phyloP scores from a whole-genome alignment of 1,284 basidiomycete genomes.

The Malassezia psittaci region DNA sequence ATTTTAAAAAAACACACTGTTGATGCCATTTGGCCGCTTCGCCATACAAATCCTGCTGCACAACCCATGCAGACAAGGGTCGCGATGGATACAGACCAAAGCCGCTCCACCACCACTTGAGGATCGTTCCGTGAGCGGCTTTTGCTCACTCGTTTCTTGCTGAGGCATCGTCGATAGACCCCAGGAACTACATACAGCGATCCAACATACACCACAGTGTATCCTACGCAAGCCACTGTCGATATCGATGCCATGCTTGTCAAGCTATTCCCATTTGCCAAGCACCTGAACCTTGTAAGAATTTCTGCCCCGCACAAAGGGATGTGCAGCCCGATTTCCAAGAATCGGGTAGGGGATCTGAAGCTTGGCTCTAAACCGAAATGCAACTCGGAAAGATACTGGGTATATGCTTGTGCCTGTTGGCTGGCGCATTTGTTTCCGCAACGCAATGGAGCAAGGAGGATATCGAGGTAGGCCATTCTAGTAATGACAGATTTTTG shows the following conservation, averaged over 20 bases:
- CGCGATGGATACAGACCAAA: constrained; percentile 21
- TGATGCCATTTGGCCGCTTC: background rate
- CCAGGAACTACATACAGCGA: constrained; percentile 8
- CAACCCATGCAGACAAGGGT: constrained; percentile 5
- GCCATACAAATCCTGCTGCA: no score
- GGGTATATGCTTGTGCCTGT: constrained; percentile 1
- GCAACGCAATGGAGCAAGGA: constrained; percentile 32
- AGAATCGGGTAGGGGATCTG: no score
- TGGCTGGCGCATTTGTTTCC: background rate
- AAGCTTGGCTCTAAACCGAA: background rate
- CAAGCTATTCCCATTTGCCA: background rate
- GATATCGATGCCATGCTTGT: background rate
- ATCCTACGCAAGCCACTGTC: background rate
- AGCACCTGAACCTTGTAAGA: background rate
- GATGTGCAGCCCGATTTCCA: background rate
- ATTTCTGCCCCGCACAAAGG: background rate
- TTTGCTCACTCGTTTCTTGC: background rate
- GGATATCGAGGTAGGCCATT: constrained; percentile 26
- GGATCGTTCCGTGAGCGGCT: constrained; percentile 22
- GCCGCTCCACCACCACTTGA: constrained; percentile 21
- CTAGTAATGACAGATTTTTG: constrained; percentile 30
- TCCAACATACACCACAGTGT: constrained; percentile 16
- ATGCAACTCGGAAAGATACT: constrained; percentile 9
- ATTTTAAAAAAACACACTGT: no score
- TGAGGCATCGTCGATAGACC: background rate